Conservation (phyloP, 192 early-diverging fungal genomes). For the Coemansia sp. region DNA sequence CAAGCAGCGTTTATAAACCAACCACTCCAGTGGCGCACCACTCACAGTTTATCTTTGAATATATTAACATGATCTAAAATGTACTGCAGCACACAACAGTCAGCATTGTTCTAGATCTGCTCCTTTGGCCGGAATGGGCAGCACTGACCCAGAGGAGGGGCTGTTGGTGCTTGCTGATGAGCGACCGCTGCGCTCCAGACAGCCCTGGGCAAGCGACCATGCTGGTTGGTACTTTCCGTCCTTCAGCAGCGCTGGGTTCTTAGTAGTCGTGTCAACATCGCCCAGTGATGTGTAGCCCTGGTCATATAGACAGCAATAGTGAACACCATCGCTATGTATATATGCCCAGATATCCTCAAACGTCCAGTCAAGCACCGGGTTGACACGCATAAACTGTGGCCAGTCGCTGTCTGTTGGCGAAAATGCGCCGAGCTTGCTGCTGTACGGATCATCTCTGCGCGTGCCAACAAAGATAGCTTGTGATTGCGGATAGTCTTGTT, state of each 20-base stretch:
- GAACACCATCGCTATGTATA: constrained; percentile 62
- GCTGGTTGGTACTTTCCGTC: constrained; percentile 35
- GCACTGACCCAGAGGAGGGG: constrained; percentile 45
- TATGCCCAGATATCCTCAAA: constrained; percentile 85
- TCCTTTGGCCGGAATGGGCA: constrained; percentile 64
- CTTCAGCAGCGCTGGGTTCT: constrained; percentile 75
- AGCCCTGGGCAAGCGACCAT: constrained; percentile 25
- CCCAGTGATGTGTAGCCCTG: constrained; percentile 92
- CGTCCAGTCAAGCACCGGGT: constrained; percentile 89
- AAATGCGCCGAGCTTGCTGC: constrained; percentile 61
- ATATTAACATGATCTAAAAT: too few species aligned
- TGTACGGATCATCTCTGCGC: constrained; percentile 71
- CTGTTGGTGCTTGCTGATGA: constrained; percentile 19
- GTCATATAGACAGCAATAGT: constrained; percentile 90
- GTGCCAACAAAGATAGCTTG: constrained; percentile 84
- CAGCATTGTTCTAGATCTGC: constrained; percentile 35
- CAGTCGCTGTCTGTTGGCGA: constrained; percentile 81
- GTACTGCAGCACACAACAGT: neutral
- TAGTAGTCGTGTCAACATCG: constrained; percentile 75
- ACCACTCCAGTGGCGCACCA: too few species aligned
- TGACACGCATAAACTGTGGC: constrained; percentile 88
- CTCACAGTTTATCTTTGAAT: too few species aligned
- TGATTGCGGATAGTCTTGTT: constrained; percentile 55
- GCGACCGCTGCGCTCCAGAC: constrained; percentile 52
- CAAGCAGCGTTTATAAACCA: too few species aligned